A percentile compares a stretch with the other conserved stretches of the same genome.
These are phyloP conservation scores for Penicillium antarcticum DNA, from an alignment of 495 filamentous ascomycete species.

Conservation along the genomic window DNA sequence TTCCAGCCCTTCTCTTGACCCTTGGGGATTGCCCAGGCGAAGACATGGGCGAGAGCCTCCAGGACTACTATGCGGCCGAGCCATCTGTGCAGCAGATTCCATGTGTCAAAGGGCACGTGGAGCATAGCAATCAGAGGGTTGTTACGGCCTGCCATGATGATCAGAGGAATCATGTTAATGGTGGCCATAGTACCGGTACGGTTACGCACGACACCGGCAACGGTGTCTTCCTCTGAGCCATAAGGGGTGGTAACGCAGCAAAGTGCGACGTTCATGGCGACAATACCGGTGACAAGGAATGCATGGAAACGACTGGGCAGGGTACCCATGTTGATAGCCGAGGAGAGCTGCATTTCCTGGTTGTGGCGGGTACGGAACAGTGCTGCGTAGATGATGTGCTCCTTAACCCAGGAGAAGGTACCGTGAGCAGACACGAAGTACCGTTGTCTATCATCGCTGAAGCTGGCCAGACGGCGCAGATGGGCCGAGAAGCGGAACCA, in stretches of 20 bases:
- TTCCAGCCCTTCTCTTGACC: conserved; percentile 64
- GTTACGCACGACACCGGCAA: conserved; percentile 61
- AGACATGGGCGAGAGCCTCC: conserved; percentile 60
- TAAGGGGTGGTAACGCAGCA: conserved; percentile 72
- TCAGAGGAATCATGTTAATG: conserved; percentile 75
- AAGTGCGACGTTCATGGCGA: conserved; percentile 74
- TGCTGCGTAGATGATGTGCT: conserved; percentile 79
- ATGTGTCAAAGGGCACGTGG: conserved; percentile 69
- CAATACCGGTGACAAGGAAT: conserved; percentile 65
- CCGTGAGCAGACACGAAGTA: conserved; percentile 52
- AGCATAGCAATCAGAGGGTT: conserved; percentile 65
- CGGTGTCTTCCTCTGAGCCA: conserved; percentile 27
- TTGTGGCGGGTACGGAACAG: conserved; percentile 81
- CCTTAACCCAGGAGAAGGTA: conserved; percentile 66
- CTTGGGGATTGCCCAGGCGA: conserved; percentile 65
- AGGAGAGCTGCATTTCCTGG: conserved; percentile 75
- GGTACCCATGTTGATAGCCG: conserved; percentile 77
- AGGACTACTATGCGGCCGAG: conserved; percentile 68
- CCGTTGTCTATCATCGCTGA: conserved; percentile 66
- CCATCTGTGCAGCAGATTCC: conserved; percentile 80
- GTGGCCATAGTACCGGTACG: conserved; percentile 73
- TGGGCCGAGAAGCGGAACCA: conserved; percentile 52
- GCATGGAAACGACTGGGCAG: conserved; percentile 82
- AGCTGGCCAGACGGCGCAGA: conserved; percentile 69
- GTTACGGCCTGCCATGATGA: conserved; percentile 64